These are phyloP conservation scores for Ceratocystis variospora DNA, from an alignment of 2,329 filamentous ascomycete species.

Conservation along the genomic window DNA sequence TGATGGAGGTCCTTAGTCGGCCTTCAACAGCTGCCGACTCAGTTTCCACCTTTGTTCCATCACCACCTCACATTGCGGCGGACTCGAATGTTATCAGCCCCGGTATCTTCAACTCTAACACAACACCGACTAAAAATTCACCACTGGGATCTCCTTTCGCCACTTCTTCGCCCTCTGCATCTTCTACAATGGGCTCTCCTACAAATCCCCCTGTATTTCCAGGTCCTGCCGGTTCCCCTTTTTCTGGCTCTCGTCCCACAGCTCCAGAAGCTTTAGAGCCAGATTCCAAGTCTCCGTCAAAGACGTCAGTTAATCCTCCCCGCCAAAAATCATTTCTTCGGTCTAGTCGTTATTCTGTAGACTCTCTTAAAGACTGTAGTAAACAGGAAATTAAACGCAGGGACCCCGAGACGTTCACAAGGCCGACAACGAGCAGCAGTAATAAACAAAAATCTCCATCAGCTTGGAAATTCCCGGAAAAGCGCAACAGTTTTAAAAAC, in stretches of 20 bases:
- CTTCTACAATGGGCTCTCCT: background rate
- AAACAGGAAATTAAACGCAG: constrained; percentile 8
- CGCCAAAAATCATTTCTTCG: constrained; percentile 11
- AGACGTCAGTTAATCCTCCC: background rate
- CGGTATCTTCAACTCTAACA: background rate
- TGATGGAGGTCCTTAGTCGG: constrained; percentile 12
- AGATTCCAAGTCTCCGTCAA: constrained; percentile 1
- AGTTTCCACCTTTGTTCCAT: constrained; percentile 11
- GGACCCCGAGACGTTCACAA: background rate
- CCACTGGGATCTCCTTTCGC: background rate
- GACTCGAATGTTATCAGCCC: background rate
- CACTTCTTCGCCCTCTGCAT: background rate
- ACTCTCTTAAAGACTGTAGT: constrained; percentile 1
- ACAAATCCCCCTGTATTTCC: background rate
- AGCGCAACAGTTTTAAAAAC: constrained; percentile 10
- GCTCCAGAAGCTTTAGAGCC: background rate
- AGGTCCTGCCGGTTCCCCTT: background rate
- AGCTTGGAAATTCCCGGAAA: constrained; percentile 11
- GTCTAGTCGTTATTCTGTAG: constrained; percentile 2
- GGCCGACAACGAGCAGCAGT: background rate
- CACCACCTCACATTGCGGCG: background rate
- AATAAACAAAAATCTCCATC: constrained; percentile 3
- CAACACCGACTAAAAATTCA: background rate
- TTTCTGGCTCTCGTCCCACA: background rate
- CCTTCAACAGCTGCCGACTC: constrained; percentile 2